Evolutionary conservation across 192 early-diverging fungal species (phyloP).

Genomic region (Lunasporangiospora selenospora): DNA sequence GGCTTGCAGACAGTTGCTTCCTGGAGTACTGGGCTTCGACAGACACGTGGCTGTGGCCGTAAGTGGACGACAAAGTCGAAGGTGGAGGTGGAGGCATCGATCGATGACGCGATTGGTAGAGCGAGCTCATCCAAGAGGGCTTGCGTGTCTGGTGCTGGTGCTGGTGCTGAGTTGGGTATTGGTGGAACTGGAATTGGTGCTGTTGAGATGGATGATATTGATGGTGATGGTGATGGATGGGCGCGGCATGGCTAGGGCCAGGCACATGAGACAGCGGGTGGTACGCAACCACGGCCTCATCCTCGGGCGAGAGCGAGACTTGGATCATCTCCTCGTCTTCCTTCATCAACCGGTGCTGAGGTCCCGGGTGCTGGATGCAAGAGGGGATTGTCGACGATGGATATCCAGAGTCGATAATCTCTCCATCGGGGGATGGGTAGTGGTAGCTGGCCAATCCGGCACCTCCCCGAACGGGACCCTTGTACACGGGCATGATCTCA

Average conservation of each 20-base stretch:
- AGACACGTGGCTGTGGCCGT: neutral
- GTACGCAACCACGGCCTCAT: conserved; percentile 1
- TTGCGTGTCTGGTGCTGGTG: neutral
- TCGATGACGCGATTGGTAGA: conserved; percentile 14
- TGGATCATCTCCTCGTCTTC: neutral
- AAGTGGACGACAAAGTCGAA: neutral
- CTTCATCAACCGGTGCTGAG: neutral
- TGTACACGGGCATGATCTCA: conserved; percentile 31
- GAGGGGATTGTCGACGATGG: neutral
- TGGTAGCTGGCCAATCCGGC: no score
- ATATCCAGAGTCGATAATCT: neutral
- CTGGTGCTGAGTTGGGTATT: conserved; percentile 7
- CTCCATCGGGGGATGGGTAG: conserved; percentile 1
- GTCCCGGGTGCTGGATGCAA: neutral
- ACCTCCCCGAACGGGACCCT: neutral
- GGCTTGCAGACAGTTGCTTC: conserved; percentile 13
- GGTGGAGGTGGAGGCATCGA: conserved; percentile 15
- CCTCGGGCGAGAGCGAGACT: neutral
- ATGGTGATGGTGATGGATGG: conserved; percentile 1
- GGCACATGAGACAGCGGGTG: conserved; percentile 2
- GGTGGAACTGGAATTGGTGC: conserved; percentile 5
- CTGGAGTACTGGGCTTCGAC: neutral
- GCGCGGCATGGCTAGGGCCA: no score
- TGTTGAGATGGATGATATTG: conserved; percentile 8
- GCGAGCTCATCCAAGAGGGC: conserved; percentile 6